Base-by-base conservation (phyloP, 768 basidiomycete species). In the Coprinellus micaceus region DNA sequence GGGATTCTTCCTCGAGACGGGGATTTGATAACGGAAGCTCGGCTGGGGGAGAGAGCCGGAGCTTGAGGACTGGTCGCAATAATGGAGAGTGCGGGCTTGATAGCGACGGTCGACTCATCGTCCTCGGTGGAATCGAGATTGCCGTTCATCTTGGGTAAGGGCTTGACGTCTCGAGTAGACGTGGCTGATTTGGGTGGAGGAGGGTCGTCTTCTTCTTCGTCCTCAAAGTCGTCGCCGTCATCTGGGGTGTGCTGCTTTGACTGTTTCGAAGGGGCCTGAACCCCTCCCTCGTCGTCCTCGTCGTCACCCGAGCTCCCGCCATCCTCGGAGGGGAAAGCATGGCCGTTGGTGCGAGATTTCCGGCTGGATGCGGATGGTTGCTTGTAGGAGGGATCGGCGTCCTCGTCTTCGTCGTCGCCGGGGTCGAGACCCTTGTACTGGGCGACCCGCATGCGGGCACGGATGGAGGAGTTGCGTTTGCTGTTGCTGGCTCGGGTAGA, bases 311-410 rank as follows among this genome's bases (percentile, higher is more conserved):
- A 46, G 44, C 21, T 21, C 12, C 21, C 44, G 26, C 47, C 47
- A 37, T 72, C 67, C 24, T 68, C 71, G 11, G 62, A 59, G 15
- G 65, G 67, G 28, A 62, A 61, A 33, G 67, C 68, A 41, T 61
- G 66, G 39, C 63, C 66, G 12, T 45, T 46, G n/a, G 57, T 15
- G 39, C 58, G 30, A 33, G 36, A 11, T 61, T 61, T 9, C 56
- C 58, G 5, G 41, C 39, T 40, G 22, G 59, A 48, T n/a, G 56
- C 43, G 45, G 9, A 21, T 6, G n/a, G n/a, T 41, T 25, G 44
- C 15, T 22, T 17, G 44, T 46, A 46, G 44, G 44, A 46, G 10
- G 37, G 22, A 29, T 66, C 63, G 5, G 58, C 58, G 52, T 28
- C 60, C 4, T 60, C 63, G 24, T 62, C 61, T 19, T 28, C 60